Conservation (phyloP, 306 rosid species). For the Malus sieversii region DNA sequence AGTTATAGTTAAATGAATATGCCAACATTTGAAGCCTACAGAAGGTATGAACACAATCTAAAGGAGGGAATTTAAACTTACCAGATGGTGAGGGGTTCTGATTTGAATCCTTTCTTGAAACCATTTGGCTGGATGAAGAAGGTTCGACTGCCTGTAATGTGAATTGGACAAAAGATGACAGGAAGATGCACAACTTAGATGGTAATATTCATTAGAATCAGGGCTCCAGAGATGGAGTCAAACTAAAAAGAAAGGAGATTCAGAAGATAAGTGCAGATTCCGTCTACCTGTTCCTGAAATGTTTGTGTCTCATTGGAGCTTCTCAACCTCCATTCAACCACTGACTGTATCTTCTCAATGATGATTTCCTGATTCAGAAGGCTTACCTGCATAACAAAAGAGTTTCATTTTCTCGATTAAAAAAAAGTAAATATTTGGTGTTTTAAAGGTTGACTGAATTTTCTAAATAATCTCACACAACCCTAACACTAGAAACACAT, state of each 20-base stretch:
- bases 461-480: not conserved
- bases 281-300: constrained; percentile 67
- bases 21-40: constrained; percentile 6
- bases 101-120: constrained; percentile 33
- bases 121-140: constrained; percentile 32
- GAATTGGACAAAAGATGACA: constrained; percentile 10
- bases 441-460: not conserved
- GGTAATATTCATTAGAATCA: constrained; percentile 9
- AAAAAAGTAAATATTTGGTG: not conserved
- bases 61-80: constrained; percentile 14
- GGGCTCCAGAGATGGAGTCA: not conserved
- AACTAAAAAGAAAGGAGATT: not conserved
- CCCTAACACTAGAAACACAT: not conserved
- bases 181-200: constrained; percentile 12
- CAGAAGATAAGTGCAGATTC: not conserved
- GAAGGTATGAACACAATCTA: constrained; percentile 12
- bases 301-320: constrained; percentile 62
- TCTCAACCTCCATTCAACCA: constrained; percentile 78
- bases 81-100: constrained; percentile 40
- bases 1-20: not conserved
- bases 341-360: constrained; percentile 79
- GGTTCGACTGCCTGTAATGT: constrained; percentile 42
- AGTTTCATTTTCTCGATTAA: not conserved
- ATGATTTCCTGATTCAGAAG: constrained; percentile 82
- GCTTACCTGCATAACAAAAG: constrained; percentile 53